Base-by-base conservation (phyloP, 2,329 filamentous ascomycete genomes). In the Penicillium paneum region DNA sequence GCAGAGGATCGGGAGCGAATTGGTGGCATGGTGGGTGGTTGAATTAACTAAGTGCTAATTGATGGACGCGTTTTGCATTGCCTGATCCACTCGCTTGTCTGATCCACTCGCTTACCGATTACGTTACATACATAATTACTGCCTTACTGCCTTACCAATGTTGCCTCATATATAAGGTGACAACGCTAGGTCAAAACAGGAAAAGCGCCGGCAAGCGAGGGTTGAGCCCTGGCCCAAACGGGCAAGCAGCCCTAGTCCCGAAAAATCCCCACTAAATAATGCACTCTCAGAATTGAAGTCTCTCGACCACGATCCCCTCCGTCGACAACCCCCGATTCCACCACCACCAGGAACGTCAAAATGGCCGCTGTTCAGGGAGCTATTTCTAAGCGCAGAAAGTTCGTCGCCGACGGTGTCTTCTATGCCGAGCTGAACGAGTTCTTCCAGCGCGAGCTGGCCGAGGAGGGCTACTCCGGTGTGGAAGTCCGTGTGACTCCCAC, bases 361-460 rank as follows among this genome's bases (percentile, higher is more conserved):
- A 79, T 79, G 77, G 75, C 77, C 67, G 75, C 77, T 71, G 71
- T 74, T 67, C 77, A 79, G 71, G 76, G 76, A 72, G 76, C 76
- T 70, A 78, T 80, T 67, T 79, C 77, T 62, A 80, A 80, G 74
- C 76, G 76, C 66, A 72, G 78, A 67, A 77, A 93, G 87, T 93
- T 92, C 83, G 88, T 93, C 78, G 90, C 89, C 71, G 94, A 99
- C 82, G 94, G 94, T 88, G 94, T 99, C 76, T 99, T 99, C 90
- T 99, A 97, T 82, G 94, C 94, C 84, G 94, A 99, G 84, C 84
- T 99, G 81, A 99, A 99, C 89, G 94, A 99, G 85, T 99, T 99
- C 89, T 99, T 99, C 91, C 94, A 97, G 87, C 93, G 94, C 81
- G 94, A 99, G 84, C 86, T 99, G 78, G 94, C 94, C 78, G 94